Conservation (phyloP, 495 filamentous ascomycete genomes). For the Sphaerosporella brunnea region DNA sequence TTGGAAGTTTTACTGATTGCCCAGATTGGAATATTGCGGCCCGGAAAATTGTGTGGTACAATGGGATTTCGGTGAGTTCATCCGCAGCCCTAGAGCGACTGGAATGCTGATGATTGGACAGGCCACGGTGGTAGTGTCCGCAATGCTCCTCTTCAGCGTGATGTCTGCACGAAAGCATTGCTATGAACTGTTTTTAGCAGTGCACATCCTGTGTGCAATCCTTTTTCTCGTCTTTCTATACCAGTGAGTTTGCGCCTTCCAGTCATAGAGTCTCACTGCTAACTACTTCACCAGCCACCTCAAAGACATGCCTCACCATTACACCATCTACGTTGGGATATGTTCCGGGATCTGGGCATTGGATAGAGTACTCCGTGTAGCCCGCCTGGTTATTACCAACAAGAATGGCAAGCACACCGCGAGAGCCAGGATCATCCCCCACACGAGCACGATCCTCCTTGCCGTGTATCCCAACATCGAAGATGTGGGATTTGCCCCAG, state of each 20-base stretch:
- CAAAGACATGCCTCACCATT: slow-evolving; percentile 33
- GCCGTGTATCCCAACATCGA: slow-evolving; percentile 28
- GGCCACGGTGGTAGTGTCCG: slow-evolving; percentile 34
- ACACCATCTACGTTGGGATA: slow-evolving; percentile 38
- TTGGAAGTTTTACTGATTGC: not conserved
- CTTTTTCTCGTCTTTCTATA: slow-evolving; percentile 35
- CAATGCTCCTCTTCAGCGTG: slow-evolving; percentile 32
- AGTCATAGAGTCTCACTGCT: not conserved
- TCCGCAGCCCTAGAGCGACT: slow-evolving; percentile 2
- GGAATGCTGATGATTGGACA: slow-evolving; percentile 13
- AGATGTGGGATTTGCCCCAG: slow-evolving; percentile 29
- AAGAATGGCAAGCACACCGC: slow-evolving; percentile 27
- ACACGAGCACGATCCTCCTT: slow-evolving; percentile 36
- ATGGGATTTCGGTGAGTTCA: slow-evolving; percentile 22
- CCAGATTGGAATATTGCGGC: not conserved
- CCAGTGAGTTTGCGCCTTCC: slow-evolving; percentile 29
- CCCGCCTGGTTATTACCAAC: slow-evolving; percentile 36
- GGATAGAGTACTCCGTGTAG: slow-evolving; percentile 34
- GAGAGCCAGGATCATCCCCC: slow-evolving; percentile 30
- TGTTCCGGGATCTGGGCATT: slow-evolving; percentile 34
- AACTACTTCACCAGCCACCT: slow-evolving; percentile 28
- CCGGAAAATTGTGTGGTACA: slow-evolving; percentile 23
- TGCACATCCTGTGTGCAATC: slow-evolving; percentile 37
- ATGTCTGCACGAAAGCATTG: slow-evolving; percentile 32
- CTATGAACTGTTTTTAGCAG: slow-evolving; percentile 39